Evolutionary conservation across 805 yeast genomes (phyloP).

Genomic region (Candida incommunis): DNA sequence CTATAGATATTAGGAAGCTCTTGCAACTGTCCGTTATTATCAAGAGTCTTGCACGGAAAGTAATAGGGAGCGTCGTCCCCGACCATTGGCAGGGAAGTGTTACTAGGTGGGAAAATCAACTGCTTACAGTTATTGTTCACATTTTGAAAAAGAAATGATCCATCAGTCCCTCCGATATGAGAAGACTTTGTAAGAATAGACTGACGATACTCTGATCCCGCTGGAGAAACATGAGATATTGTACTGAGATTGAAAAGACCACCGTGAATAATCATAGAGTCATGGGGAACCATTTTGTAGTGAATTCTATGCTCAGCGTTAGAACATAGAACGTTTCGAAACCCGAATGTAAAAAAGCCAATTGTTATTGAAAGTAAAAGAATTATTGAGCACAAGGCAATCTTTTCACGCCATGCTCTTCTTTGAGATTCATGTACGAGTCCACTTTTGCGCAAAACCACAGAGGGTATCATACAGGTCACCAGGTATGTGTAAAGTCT

Average conservation of each 20-base stretch:
- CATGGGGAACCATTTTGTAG: conserved; percentile 36
- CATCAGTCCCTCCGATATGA: conserved; percentile 41
- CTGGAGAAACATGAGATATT: conserved; percentile 55
- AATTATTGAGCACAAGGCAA: conserved; percentile 55
- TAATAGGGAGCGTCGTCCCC: conserved; percentile 22
- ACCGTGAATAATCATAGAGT: conserved; percentile 58
- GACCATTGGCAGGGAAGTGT: conserved; percentile 58
- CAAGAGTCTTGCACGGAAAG: conserved; percentile 61
- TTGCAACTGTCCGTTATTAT: conserved; percentile 26
- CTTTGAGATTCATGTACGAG: conserved; percentile 54
- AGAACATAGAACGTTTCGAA: conserved; percentile 60
- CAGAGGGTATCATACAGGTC: conserved; percentile 79
- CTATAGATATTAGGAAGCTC: conserved; percentile 2
- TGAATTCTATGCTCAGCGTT: conserved; percentile 30
- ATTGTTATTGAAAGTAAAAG: conserved; percentile 38
- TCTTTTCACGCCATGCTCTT: conserved; percentile 83
- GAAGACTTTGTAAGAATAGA: neutral
- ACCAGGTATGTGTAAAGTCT: conserved; percentile 50
- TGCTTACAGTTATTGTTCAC: conserved; percentile 74
- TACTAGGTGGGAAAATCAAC: conserved; percentile 45
- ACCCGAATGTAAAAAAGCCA: conserved; percentile 47
- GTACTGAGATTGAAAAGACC: conserved; percentile 48
- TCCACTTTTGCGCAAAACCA: conserved; percentile 47
- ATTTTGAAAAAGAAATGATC: conserved; percentile 64
- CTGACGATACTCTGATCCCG: conserved; percentile 40